These are phyloP conservation scores for Diutina rugosa DNA, from an alignment of 1,139 yeast species.

Conservation along the genomic window DNA sequence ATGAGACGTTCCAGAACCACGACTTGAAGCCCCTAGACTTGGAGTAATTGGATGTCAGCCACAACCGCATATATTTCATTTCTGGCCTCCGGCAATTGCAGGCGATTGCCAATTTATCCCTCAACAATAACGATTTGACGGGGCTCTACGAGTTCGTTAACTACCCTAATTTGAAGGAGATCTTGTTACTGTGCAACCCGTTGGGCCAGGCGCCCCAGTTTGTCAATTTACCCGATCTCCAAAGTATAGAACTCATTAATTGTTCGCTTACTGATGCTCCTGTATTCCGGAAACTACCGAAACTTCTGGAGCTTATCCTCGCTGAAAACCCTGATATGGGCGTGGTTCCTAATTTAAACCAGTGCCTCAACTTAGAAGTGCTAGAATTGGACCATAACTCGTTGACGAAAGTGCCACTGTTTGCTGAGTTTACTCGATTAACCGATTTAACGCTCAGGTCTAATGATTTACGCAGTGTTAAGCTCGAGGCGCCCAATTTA, in stretches of 20 bases:
- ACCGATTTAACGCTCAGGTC: neutral
- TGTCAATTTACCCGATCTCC: neutral
- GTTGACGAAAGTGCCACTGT: neutral
- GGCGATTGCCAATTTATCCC: neutral
- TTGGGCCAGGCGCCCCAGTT: neutral
- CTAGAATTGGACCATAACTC: neutral
- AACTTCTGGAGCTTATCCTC: neutral
- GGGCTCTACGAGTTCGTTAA: neutral
- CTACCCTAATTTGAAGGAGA: neutral
- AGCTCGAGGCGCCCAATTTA: neutral
- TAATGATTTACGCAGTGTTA: neutral
- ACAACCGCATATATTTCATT: neutral
- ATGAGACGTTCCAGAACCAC: neutral
- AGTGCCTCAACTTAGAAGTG: neutral
- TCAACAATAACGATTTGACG: neutral
- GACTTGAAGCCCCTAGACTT: neutral
- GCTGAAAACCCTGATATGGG: neutral
- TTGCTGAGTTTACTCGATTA: neutral
- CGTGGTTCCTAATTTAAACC: neutral
- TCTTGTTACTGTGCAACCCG: neutral
- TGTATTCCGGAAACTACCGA: neutral
- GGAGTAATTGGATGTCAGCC: neutral
- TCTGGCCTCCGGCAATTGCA: neutral
- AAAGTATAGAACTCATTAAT: neutral
- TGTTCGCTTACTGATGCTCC: neutral